Evolutionary conservation across 1,139 yeast species (phyloP).

Genomic region (Taphrina betulina): DNA sequence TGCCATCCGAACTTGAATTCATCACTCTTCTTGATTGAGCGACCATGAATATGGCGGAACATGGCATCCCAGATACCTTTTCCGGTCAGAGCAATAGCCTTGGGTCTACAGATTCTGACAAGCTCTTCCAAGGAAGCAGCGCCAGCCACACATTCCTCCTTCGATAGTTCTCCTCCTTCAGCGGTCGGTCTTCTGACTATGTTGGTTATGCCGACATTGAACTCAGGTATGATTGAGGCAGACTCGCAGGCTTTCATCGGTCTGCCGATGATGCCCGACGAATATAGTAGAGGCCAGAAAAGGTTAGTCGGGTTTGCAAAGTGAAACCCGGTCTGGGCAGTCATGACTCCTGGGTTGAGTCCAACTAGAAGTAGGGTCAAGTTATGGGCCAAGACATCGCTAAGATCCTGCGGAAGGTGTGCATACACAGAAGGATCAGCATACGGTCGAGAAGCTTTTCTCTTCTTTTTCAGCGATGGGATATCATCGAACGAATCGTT

Average conservation of each 20-base stretch:
- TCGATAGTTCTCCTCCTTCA: constrained; percentile 57
- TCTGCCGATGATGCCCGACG: constrained; percentile 50
- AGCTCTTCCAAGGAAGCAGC: constrained; percentile 57
- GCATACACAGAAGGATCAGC: constrained; percentile 41
- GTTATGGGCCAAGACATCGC: constrained; percentile 45
- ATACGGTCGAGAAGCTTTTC: constrained; percentile 35
- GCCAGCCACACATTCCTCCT: constrained; percentile 55
- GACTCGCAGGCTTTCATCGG: constrained; percentile 29
- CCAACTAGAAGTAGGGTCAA: constrained; percentile 61
- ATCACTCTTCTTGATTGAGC: constrained; percentile 34
- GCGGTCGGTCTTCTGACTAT: constrained; percentile 65
- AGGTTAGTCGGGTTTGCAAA: constrained; percentile 70
- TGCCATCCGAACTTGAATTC: constrained; percentile 58
- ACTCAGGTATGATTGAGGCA: constrained; percentile 45
- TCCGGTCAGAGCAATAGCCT: constrained; percentile 61
- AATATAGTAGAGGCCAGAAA: constrained; percentile 67
- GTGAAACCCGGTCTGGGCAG: constrained; percentile 65
- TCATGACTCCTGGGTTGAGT: constrained; percentile 69
- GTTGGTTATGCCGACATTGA: constrained; percentile 68
- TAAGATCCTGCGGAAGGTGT: constrained; percentile 44
- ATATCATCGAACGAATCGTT: no score
- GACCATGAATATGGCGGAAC: constrained; percentile 46
- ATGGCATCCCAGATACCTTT: constrained; percentile 77
- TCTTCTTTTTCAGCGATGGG: constrained; percentile 14
- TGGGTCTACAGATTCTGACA: constrained; percentile 48